Conservation (phyloP, 164 flowering plant genomes). For the Berberis thunbergii region DNA sequence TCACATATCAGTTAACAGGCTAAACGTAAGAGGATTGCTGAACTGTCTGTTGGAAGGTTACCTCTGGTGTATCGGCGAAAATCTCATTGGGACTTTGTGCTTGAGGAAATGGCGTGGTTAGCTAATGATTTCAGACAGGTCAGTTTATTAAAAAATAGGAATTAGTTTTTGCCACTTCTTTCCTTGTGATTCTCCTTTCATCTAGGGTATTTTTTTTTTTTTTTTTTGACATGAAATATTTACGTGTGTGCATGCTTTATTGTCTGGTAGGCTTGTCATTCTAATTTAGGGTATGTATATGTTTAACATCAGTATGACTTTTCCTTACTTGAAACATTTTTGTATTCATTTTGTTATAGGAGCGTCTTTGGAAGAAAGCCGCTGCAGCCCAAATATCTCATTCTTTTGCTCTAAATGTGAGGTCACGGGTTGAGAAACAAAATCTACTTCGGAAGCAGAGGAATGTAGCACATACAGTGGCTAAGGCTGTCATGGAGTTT, state of each 20-base stretch:
- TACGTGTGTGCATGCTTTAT: too few relatives aligned
- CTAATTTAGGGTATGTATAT: not conserved
- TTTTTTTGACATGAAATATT: too few relatives aligned
- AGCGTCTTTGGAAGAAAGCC: constrained; percentile 84
- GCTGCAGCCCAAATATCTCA: constrained; percentile 70
- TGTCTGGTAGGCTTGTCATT: not conserved
- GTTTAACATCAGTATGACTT: not conserved
- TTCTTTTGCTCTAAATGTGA: constrained; percentile 44
- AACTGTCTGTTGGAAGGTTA: constrained; percentile 43
- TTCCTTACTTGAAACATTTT: not conserved
- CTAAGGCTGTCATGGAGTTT: constrained; percentile 73
- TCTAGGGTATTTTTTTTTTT: not conserved
- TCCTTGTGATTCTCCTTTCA: not conserved
- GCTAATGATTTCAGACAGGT: constrained; percentile 99
- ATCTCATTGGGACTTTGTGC: constrained; percentile 93
- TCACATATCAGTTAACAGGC: constrained; percentile 35
- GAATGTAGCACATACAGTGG: constrained; percentile 49
- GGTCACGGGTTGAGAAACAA: constrained; percentile 37
- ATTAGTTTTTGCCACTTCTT: not conserved
- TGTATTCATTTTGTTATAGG: constrained; percentile 31
- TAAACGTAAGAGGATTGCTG: constrained; percentile 66
- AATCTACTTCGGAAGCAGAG: constrained; percentile 28
- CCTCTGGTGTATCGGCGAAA: constrained; percentile 37
- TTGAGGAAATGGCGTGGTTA: constrained; percentile 98
- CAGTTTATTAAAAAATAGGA: not conserved